phyloP scores from a whole-genome alignment of 2,329 filamentous ascomycete genomes.

The Rhynchosporium agropyri region DNA sequence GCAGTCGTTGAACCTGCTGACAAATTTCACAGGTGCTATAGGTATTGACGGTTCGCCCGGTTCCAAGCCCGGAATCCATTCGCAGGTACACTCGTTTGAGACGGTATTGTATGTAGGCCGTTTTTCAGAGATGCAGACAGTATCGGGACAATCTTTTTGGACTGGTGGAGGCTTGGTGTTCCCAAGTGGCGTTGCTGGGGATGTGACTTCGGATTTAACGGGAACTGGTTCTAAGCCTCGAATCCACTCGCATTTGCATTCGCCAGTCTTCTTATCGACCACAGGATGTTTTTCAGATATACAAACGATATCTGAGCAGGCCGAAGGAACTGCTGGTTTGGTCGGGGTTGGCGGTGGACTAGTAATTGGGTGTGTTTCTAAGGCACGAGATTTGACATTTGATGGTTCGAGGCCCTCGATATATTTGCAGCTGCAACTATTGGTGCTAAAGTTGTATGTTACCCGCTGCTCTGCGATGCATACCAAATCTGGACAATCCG shows the following conservation, averaged over 20 bases:
- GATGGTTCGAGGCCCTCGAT: slow-evolving; percentile 25
- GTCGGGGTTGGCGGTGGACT: neutral
- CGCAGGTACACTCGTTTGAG: slow-evolving; percentile 21
- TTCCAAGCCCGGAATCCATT: slow-evolving; percentile 30
- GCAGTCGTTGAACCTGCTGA: slow-evolving; percentile 7
- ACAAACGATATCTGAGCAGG: slow-evolving; percentile 18
- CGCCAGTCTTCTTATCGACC: slow-evolving; percentile 16
- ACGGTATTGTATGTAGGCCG: slow-evolving; percentile 18
- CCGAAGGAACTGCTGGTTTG: neutral
- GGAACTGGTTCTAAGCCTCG: slow-evolving; percentile 19
- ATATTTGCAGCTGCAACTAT: slow-evolving; percentile 28
- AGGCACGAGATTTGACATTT: neutral
- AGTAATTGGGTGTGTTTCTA: neutral
- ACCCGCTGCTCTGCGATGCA: slow-evolving; percentile 27
- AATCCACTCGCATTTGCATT: slow-evolving; percentile 26
- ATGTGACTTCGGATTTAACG: slow-evolving; percentile 1
- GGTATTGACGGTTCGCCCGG: slow-evolving; percentile 3
- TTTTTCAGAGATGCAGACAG: slow-evolving; percentile 28
- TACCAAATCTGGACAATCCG: slow-evolving; percentile 31
- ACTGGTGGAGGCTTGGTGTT: neutral
- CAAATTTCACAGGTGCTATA: neutral
- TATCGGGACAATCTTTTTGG: slow-evolving; percentile 23
- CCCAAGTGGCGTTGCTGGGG: neutral
- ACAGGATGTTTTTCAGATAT: slow-evolving; percentile 20
- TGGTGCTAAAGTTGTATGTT: slow-evolving; percentile 24